Base-by-base conservation (phyloP, 1,284 basidiomycete genomes). In the Caloboletus firmus region DNA sequence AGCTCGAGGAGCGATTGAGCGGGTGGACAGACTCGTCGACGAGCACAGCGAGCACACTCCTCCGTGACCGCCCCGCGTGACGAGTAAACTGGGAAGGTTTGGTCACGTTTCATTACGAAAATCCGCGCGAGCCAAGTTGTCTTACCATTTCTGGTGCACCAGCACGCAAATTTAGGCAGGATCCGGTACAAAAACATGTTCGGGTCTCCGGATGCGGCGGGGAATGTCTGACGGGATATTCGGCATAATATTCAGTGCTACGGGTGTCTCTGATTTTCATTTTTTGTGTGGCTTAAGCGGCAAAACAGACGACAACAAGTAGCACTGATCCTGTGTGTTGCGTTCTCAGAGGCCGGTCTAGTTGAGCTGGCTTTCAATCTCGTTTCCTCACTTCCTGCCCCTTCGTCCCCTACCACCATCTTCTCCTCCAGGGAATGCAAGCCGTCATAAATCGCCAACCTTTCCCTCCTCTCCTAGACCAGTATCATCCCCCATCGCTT, bases 391-490 rank as follows among this genome's bases (percentile, higher is more conserved):
- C 41, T 44, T 41, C 47, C 45, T 36, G 13, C 39, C 41, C 54
- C 65, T 63, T 62, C 31, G 68, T 66, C 72, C 66, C 70, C 69
- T 72, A 74, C 73, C 76, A 78, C 72, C 76, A 77, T 65, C 74
- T 72, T 65, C 65, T 67, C 78, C 76, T 6, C 63, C 73, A 70
- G 64, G 77, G 70, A 42, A 87, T 87, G 83, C 85, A 87, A 76
- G 79, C 84, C 56, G 84, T 81, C 66, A 76, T 84, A 54, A 82
- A 87, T 68, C 73, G 74, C 61, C 79, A 81, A 58, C 73, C 85
- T 55, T 79, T 79, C 39, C 73, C 78, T 58, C 77, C 78, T 57
- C 74, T 86, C 60, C 73, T 85, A 58, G 74, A 82, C 65, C 82
- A 82, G 68, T 86, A 83, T 72, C 67, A 78, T 55, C 83, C 72